These are phyloP conservation scores for Hypoxylon sp. DNA, from an alignment of 2,329 filamentous ascomycete genomes.

Conservation along the genomic window DNA sequence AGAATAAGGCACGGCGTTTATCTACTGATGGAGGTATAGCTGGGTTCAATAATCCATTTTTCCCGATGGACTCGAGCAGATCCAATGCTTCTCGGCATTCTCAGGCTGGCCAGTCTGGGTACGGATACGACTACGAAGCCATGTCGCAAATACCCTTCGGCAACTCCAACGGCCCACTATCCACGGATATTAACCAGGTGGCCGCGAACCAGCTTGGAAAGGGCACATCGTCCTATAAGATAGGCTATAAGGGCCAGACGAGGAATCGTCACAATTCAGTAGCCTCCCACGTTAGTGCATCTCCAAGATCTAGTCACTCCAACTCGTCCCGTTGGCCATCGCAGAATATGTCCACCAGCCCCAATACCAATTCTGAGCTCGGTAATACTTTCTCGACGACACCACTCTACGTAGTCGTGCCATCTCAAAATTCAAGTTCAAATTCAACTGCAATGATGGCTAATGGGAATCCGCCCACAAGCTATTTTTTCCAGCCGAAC, in stretches of 20 bases:
- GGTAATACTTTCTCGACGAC: background rate
- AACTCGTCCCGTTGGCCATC: slow-evolving; percentile 1
- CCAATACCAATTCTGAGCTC: background rate
- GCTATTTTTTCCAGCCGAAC: background rate
- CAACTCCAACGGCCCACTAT: background rate
- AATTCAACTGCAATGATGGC: slow-evolving; percentile 4
- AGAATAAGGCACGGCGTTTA: background rate
- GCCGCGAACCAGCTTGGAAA: slow-evolving; percentile 1
- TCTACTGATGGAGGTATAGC: slow-evolving; percentile 4
- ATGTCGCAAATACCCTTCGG: background rate
- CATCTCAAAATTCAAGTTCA: background rate
- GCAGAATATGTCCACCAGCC: background rate
- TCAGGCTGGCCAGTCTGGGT: background rate
- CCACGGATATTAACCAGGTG: background rate
- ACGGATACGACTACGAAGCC: slow-evolving; percentile 3
- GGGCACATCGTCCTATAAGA: background rate
- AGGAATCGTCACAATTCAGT: slow-evolving; percentile 10
- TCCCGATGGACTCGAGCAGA: slow-evolving; percentile 5
- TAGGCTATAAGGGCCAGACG: background rate
- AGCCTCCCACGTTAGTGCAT: slow-evolving; percentile 6
- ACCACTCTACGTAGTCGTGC: slow-evolving; percentile 3
- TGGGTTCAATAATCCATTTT: background rate
- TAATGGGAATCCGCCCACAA: background rate
- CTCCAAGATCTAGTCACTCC: background rate
- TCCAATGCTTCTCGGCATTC: background rate